Evolutionary conservation across 2,329 filamentous ascomycete genomes (phyloP).

Genomic region (Colletotrichum echinochloae): DNA sequence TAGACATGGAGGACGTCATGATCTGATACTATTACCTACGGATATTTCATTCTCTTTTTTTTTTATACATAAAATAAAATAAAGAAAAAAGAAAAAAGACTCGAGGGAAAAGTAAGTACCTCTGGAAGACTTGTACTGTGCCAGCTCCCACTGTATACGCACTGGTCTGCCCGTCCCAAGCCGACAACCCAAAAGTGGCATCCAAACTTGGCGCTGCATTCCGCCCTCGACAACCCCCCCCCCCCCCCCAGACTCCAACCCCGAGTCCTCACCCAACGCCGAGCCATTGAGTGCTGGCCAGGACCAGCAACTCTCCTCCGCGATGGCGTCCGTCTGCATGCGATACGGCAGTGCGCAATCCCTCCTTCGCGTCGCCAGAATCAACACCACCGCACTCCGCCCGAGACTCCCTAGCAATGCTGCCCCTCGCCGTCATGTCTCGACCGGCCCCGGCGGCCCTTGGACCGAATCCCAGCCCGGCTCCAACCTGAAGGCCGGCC

Average conservation of each 20-base stretch:
- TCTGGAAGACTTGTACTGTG: slow-evolving; percentile 29
- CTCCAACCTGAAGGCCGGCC: slow-evolving; percentile 51
- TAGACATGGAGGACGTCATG: slow-evolving; percentile 34
- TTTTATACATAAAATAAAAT: no score
- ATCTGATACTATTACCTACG: slow-evolving; percentile 21
- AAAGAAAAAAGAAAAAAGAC: no score
- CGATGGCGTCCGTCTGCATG: slow-evolving; percentile 49
- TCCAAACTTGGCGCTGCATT: slow-evolving; percentile 17
- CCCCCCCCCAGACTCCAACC: slow-evolving; percentile 23
- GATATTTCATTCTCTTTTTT: neutral
- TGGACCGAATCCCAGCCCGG: slow-evolving; percentile 45
- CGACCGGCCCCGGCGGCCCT: slow-evolving; percentile 41
- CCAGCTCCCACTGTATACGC: neutral
- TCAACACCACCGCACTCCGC: slow-evolving; percentile 39
- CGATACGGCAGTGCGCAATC: slow-evolving; percentile 44
- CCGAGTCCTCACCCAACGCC: slow-evolving; percentile 27
- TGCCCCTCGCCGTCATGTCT: slow-evolving; percentile 49
- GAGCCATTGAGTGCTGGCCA: slow-evolving; percentile 51
- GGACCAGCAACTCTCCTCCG: slow-evolving; percentile 44
- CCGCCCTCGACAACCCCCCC: slow-evolving; percentile 13
- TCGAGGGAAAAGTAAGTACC: no score
- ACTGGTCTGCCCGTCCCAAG: slow-evolving; percentile 15
- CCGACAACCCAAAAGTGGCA: slow-evolving; percentile 26
- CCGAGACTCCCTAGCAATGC: slow-evolving; percentile 44
- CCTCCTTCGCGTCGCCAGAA: slow-evolving; percentile 43